These are phyloP conservation scores for Lagenidium giganteum DNA, from an alignment of 352 stramenopile genomes.

Conservation along the genomic window DNA sequence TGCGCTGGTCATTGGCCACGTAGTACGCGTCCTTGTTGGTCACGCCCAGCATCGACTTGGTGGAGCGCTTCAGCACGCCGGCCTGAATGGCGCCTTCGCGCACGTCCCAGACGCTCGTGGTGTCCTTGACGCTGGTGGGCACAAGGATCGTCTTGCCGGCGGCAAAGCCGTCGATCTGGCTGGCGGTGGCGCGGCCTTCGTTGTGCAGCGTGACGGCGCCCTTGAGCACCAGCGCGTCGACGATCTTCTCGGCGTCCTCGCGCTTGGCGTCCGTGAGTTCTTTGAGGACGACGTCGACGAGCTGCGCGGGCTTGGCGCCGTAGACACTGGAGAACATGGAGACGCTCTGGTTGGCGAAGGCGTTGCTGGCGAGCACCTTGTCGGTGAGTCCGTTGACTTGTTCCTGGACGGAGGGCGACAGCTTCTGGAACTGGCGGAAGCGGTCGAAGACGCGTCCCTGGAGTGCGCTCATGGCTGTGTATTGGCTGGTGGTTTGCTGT, in stretches of 20 bases:
- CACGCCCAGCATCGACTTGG: conserved; percentile 11
- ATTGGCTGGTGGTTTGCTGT: background rate
- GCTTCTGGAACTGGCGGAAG: conserved; percentile 15
- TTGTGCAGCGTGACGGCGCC: conserved; percentile 20
- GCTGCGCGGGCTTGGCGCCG: conserved; percentile 11
- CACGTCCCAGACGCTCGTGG: conserved; percentile 30
- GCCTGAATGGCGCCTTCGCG: conserved; percentile 26
- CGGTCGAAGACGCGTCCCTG: conserved; percentile 15
- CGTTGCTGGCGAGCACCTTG: no score
- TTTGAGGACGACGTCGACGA: conserved; percentile 21
- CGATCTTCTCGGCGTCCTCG: conserved; percentile 17
- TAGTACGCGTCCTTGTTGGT: conserved; percentile 32
- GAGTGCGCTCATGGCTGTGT: conserved; percentile 3
- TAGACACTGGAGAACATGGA: conserved; percentile 15
- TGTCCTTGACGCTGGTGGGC: background rate
- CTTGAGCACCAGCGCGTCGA: conserved; percentile 25
- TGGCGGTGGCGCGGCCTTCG: conserved; percentile 7
- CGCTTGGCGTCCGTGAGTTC: no score
- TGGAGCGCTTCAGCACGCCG: conserved; percentile 2
- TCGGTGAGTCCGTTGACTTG: conserved; percentile 13
- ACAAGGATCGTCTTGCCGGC: conserved; percentile 9
- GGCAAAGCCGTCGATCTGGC: conserved; percentile 16
- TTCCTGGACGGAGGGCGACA: conserved; percentile 9
- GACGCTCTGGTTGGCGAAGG: conserved; percentile 12
- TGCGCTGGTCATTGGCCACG: conserved; percentile 34